phyloP scores from a whole-genome alignment of 257 asterid genomes.

The Ajuga chamaepitys region DNA sequence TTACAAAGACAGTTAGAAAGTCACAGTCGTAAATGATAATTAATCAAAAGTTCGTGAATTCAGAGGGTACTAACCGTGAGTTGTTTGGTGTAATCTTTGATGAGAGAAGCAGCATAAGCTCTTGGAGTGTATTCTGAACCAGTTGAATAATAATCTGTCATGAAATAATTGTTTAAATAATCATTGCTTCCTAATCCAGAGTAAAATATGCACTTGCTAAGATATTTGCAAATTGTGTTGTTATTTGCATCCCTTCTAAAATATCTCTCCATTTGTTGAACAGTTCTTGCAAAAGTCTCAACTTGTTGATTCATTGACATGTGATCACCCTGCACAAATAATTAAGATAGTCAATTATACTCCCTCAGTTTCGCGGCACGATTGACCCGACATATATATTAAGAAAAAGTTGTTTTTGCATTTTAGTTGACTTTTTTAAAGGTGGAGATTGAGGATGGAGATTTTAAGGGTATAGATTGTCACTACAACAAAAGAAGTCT shows the following conservation, averaged over 20 bases:
- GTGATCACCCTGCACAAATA: conserved; percentile 58
- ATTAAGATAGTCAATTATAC: not conserved
- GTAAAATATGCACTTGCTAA: conserved; percentile 72
- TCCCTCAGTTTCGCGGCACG: too few relatives aligned
- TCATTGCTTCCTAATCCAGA: conserved; percentile 88
- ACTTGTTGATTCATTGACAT: conserved; percentile 69
- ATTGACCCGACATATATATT: too few relatives aligned
- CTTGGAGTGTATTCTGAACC: conserved; percentile 43
- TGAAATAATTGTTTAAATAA: conserved; percentile 85
- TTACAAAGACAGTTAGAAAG: too few relatives aligned
- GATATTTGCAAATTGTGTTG: conserved; percentile 35
- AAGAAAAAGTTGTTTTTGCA: too few relatives aligned
- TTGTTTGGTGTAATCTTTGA: conserved; percentile 61
- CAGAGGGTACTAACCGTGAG: conserved; percentile 28
- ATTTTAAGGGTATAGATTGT: too few relatives aligned
- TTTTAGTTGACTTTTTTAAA: too few relatives aligned
- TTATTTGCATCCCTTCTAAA: conserved; percentile 45
- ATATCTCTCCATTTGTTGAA: conserved; percentile 40
- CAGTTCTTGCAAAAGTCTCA: conserved; percentile 45
- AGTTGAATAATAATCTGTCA: conserved; percentile 65
- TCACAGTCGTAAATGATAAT: too few relatives aligned
- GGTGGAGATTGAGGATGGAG: too few relatives aligned
- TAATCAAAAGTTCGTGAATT: too few relatives aligned
- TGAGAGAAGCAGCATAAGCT: conserved; percentile 63
- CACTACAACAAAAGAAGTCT: too few relatives aligned